Conservation (phyloP, 306 rosid species). For the Malus sylvestris region DNA sequence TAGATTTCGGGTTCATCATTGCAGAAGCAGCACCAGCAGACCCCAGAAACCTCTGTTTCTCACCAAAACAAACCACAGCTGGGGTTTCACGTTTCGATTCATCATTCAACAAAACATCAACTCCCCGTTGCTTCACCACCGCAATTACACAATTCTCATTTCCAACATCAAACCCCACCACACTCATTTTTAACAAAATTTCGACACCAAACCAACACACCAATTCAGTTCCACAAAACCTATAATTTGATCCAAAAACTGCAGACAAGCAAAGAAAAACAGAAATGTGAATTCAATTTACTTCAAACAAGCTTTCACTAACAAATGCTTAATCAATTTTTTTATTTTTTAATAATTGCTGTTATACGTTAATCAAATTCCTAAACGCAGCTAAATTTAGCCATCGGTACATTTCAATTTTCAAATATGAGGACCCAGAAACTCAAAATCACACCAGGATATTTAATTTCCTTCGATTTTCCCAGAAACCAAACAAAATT, state of each 20-base stretch:
- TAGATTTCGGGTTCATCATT: slow-evolving; percentile 74
- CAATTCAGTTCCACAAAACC: slow-evolving; percentile 12
- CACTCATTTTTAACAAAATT: slow-evolving; percentile 43
- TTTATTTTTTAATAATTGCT: not conserved
- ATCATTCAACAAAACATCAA: slow-evolving; percentile 81
- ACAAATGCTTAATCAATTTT: not conserved
- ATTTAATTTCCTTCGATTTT: not conserved
- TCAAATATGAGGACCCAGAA: slow-evolving; percentile 1
- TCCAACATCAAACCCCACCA: slow-evolving; percentile 93
- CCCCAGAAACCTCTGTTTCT: slow-evolving; percentile 94
- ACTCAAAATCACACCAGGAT: not conserved
- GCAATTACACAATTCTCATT: slow-evolving; percentile 92
- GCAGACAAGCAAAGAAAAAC: not conserved
- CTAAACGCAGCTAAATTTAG: not conserved
- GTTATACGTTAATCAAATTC: not conserved
- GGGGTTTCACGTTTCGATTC: slow-evolving; percentile 95
- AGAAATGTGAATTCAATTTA: not conserved
- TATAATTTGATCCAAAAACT: slow-evolving; percentile 20
- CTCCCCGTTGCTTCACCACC: slow-evolving; percentile 83
- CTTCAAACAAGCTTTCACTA: not conserved
- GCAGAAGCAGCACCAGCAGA: slow-evolving; percentile 91
- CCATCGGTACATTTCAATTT: not conserved
- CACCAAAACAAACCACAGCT: slow-evolving; percentile 73
- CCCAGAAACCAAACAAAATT: not conserved
- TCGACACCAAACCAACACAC: slow-evolving; percentile 11